Evolutionary conservation across 176 grass and related monocot species (phyloP), one percentile per base, ranked within the genome.

Genomic region (Oryza coarctata): DNA sequence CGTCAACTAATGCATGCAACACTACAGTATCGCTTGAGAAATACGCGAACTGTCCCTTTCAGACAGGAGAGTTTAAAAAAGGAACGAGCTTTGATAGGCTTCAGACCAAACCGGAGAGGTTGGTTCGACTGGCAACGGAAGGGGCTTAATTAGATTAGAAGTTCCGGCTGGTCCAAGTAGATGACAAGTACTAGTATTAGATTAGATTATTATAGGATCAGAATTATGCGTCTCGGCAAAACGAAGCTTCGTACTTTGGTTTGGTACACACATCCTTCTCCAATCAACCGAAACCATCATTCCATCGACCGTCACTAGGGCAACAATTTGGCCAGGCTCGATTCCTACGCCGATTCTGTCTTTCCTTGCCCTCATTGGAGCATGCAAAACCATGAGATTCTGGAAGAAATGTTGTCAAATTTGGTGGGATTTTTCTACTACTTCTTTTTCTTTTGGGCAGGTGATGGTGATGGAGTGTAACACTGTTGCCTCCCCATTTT

Each of bases 181-280:
- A 35, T 23, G 31, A 7, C 31, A 14, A 76, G 31, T 26, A 57
- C 6, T 45, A 45, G 1, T 33, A 8, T 61, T 80, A 36, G 18
- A 43, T 26, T 27, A 62, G 41, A 50, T 63, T 77, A 80, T 23
- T 17, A 12, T 41, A 75, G 65, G 34, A 25, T 60, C n/a, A 60
- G 55, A 60, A 25, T 9, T 11, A 15, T 38, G 14, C 55, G 49
- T 65, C 77, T 55, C 52, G 14, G 25, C 52, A 49, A 64, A 65
- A 63, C 41, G 71, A 85, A 85, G 82, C 71, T 86, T 89, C 82
- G 18, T 71, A 58, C 57, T 17, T 44, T 35, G 78, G 43, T 23
- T 77, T 72, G 87, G 87, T 89, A 65, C 82, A 65, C 82, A 77
- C 78, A 65, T 85, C 65, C 41, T 65, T 82, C 33, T 85, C 87